These are phyloP conservation scores for Colletotrichum sp. DNA, from an alignment of 2,329 filamentous ascomycete species.

Conservation along the genomic window DNA sequence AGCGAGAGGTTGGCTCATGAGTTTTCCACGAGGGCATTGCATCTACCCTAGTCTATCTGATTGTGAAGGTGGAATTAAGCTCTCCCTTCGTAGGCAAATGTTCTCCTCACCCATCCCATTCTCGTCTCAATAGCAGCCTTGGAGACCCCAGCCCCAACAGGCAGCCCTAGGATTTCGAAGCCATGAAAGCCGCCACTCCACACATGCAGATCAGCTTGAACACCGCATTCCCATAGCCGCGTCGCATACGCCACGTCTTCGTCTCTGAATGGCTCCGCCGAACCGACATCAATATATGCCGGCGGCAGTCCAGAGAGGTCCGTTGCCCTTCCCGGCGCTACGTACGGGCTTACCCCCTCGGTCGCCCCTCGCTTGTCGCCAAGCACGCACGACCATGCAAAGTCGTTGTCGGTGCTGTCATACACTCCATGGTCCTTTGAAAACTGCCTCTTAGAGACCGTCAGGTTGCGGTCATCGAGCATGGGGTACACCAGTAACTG, in stretches of 20 bases:
- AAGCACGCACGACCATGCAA: slow-evolving; percentile 46
- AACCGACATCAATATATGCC: slow-evolving; percentile 48
- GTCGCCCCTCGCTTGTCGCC: slow-evolving; percentile 34
- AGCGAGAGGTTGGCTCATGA: no score
- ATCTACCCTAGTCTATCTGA: not conserved
- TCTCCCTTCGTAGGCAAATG: not conserved
- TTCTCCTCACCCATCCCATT: slow-evolving; percentile 11
- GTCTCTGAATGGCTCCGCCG: slow-evolving; percentile 39
- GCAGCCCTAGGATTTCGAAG: slow-evolving; percentile 33
- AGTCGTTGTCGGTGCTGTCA: slow-evolving; percentile 39
- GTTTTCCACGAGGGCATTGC: not conserved
- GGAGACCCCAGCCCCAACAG: not conserved
- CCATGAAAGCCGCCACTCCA: slow-evolving; percentile 46
- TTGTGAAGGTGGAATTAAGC: not conserved
- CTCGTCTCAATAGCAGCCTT: slow-evolving; percentile 11
- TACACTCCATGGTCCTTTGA: slow-evolving; percentile 19
- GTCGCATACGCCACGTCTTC: slow-evolving; percentile 35
- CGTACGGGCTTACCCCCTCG: slow-evolving; percentile 37
- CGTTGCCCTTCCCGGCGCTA: slow-evolving; percentile 39
- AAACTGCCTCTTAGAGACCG: slow-evolving; percentile 33
- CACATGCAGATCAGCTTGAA: slow-evolving; percentile 47
- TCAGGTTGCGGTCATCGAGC: slow-evolving; percentile 47
- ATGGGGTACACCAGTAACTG: slow-evolving; percentile 52
- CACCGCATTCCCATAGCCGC: slow-evolving; percentile 43
- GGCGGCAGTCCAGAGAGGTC: slow-evolving; percentile 44